Evolutionary conservation across 129 eudicot species (phyloP).

Genomic region (Tagetes erecta): DNA sequence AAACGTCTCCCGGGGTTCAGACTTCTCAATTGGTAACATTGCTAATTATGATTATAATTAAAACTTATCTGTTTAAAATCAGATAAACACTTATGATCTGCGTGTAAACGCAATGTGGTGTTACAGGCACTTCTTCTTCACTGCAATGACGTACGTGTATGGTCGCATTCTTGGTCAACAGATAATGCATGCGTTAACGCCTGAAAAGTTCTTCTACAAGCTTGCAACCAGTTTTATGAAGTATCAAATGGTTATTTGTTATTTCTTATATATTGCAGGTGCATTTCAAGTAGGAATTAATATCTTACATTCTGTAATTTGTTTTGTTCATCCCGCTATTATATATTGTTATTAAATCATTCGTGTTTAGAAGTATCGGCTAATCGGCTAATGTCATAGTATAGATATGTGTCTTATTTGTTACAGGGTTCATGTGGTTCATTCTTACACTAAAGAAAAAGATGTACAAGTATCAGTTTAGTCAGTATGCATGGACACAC

Average conservation of each 20-base stretch:
- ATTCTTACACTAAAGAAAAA: conserved; percentile 76
- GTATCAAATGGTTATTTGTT: conserved; percentile 84
- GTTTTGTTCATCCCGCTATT: neutral
- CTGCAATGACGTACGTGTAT: conserved; percentile 81
- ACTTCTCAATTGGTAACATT: conserved; percentile 69
- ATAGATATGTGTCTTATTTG: neutral
- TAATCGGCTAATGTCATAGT: neutral
- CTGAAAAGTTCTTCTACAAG: conserved; percentile 63
- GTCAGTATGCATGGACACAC: conserved; percentile 91
- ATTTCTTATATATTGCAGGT: conserved; percentile 83
- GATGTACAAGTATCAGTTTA: conserved; percentile 85
- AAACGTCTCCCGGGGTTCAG: conserved; percentile 80
- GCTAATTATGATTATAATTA: neutral
- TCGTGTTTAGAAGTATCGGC: neutral
- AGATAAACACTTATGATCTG: neutral
- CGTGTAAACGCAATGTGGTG: conserved; percentile 9
- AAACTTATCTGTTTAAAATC: neutral
- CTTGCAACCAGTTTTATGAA: conserved; percentile 67
- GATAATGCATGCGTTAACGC: conserved; percentile 68
- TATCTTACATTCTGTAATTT: neutral
- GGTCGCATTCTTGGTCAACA: conserved; percentile 77
- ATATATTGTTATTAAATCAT: neutral
- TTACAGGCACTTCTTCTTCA: conserved; percentile 85
- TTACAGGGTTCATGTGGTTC: conserved; percentile 79
- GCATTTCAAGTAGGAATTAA: conserved; percentile 7